Percentiles rank a stretch among this genome's conserved stretches.
Conservation (phyloP, 108 stramenopile species). For the Discostella pseudostelligera region DNA sequence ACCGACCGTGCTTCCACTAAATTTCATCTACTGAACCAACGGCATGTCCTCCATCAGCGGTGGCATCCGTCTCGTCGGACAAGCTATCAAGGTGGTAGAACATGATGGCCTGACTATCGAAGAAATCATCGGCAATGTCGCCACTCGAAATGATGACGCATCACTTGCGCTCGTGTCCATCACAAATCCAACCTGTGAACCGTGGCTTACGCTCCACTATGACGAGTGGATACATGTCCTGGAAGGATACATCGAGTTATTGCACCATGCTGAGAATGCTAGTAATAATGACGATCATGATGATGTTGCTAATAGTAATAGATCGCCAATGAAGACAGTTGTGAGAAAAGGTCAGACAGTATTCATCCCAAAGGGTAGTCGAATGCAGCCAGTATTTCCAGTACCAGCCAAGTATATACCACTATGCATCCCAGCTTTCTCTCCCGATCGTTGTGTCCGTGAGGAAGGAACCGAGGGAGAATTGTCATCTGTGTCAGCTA, state of each 20-base stretch:
- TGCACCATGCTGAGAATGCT: no score
- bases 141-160: slow-evolving; percentile 47
- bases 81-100: slow-evolving; percentile 65
- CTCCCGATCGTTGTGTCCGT: slow-evolving; percentile 65
- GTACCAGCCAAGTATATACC: slow-evolving; percentile 68
- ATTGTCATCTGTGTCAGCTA: slow-evolving; percentile 35
- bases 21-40: no score
- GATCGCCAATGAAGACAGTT: neutral
- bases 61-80: slow-evolving; percentile 53
- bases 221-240: slow-evolving; percentile 71
- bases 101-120: slow-evolving; percentile 62
- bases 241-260: slow-evolving; percentile 52
- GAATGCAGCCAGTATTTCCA: slow-evolving; percentile 70
- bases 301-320: neutral
- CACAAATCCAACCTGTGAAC: slow-evolving; percentile 54
- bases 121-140: slow-evolving; percentile 73
- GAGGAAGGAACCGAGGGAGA: slow-evolving; percentile 59
- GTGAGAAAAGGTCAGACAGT: slow-evolving; percentile 64
- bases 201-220: slow-evolving; percentile 73
- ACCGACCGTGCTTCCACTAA: no score
- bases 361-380: slow-evolving; percentile 59
- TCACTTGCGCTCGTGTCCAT: slow-evolving; percentile 67
- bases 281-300: slow-evolving; percentile 28
- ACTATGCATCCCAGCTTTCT: slow-evolving; percentile 75
- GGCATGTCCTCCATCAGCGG: slow-evolving; percentile 7